Conservation (phyloP, 345 rosid species). For the Gossypium mustelinum region DNA sequence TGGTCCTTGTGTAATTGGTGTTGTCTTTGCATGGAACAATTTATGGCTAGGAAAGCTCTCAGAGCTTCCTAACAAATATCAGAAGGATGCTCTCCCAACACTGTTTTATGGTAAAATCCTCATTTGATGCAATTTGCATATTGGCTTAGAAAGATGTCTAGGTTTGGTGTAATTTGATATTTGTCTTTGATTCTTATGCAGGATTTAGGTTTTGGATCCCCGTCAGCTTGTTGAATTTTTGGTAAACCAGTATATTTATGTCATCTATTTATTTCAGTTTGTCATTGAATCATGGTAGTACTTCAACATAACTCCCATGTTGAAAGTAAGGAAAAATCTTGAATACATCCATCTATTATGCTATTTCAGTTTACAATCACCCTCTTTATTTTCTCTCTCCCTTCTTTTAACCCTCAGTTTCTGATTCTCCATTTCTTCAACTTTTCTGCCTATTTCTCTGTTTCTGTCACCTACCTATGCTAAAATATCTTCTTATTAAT, state of each 20-base stretch:
- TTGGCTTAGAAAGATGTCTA: constrained; percentile 9
- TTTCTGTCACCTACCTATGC: no score
- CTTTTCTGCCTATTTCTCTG: not conserved
- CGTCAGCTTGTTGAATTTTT: constrained; percentile 77
- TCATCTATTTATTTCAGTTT: not conserved
- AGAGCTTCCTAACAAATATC: constrained; percentile 70
- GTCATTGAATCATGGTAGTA: not conserved
- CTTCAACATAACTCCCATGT: not conserved
- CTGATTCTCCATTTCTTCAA: not conserved
- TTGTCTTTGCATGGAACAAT: constrained; percentile 90
- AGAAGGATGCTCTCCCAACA: constrained; percentile 75
- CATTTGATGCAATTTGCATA: constrained; percentile 13
- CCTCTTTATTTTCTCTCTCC: not conserved
- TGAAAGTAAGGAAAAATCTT: not conserved
- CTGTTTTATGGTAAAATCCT: constrained; percentile 57
- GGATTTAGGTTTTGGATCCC: constrained; percentile 98
- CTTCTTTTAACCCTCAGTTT: not conserved
- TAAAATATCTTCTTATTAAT: not conserved
- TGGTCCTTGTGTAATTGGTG: constrained; percentile 86
- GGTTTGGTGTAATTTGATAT: constrained; percentile 4
- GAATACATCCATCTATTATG: not conserved
- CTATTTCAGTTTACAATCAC: not conserved
- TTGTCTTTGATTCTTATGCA: constrained; percentile 34
- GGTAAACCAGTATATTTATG: constrained; percentile 34
- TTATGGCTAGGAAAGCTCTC: constrained; percentile 75